Base-by-base conservation (phyloP, 768 basidiomycete species). In the Suillus subalutaceus region DNA sequence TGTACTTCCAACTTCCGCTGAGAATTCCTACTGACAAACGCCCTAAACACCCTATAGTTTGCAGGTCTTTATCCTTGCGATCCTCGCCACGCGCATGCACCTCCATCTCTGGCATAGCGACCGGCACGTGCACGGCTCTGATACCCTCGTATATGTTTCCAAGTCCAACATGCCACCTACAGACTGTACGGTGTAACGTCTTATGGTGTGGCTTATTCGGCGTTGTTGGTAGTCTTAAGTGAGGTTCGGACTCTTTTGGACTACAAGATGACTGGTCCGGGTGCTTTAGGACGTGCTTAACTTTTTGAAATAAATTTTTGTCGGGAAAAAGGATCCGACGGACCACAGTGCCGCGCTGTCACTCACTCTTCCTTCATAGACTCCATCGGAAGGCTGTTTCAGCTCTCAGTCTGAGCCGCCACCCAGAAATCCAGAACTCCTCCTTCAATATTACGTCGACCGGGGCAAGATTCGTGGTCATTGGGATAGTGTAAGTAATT, bases 1-100 rank as follows among this genome's bases (percentile, higher is more conserved):
- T 23, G 48, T 6, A 50, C 48, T 18, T 23, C 12, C 23, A 6
- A 23, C n/a, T 23, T 50, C 10, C 18, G n/a, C 4, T 23, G 5
- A 9, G 6, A 50, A 50, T 23, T 50, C 12, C 12, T 48, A 13
- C n/a, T 23, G 3, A 50, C 23, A 23, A 26, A 23, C 48, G 23
- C n/a, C 23, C 5, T 0, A 23, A 48, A 23, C 32, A 50, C 6
- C 12, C 12, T 48, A 23, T n/a, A 50, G 48, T 23, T 23, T 50
- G 0, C 48, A 50, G 48, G n/a, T 13, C 48, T 10, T 50, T 50
- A 13, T 50, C 48, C 48, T 50, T 13, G 48, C 48, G 2, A 50
- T 50, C 48, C 48, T 50, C 48, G 48, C 48, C 48, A 50, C 23
- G 48, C 23, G 48, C 48, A 50, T 50, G 48, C 48, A 50, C 12